Percentiles rank a stretch among this genome's conserved stretches.
Evolutionary conservation across 495 filamentous ascomycete species (phyloP).

Genomic region (Annulohypoxylon moriforme): DNA sequence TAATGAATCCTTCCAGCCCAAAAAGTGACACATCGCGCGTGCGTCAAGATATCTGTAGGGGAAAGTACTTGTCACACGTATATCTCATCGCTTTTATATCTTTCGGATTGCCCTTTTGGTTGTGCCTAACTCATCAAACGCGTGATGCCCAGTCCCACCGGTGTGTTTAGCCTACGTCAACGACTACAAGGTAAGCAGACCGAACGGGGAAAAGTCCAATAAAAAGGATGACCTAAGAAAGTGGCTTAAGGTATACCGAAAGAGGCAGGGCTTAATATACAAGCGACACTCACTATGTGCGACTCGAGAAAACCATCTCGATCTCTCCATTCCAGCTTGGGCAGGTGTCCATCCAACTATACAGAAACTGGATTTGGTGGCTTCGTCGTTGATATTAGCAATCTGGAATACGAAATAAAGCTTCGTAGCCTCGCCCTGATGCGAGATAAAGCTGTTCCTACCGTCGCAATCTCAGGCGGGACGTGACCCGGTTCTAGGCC

Average conservation of each 20-base stretch:
- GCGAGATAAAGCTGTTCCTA: slow-evolving; percentile 7
- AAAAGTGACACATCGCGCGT: slow-evolving; percentile 21
- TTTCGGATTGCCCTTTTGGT: neutral
- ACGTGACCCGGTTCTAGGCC: neutral
- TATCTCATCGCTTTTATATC: neutral
- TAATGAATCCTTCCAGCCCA: slow-evolving; percentile 21
- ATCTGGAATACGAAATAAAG: neutral
- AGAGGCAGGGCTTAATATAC: neutral
- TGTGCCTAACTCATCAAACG: neutral
- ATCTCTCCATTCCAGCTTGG: neutral
- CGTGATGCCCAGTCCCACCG: neutral
- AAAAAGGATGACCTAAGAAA: neutral
- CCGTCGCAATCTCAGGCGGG: neutral
- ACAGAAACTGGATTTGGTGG: neutral
- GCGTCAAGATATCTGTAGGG: neutral
- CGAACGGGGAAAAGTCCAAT: neutral
- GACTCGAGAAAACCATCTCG: neutral
- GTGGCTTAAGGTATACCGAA: neutral
- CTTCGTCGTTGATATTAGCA: neutral
- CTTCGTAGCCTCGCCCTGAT: slow-evolving; percentile 3
- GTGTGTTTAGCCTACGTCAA: neutral
- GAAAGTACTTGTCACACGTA: neutral
- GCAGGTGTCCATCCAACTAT: neutral
- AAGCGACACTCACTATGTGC: neutral
- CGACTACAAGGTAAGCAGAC: neutral